A percentile compares a stretch with the other conserved stretches of the same genome.
Evolutionary conservation across 2,329 filamentous ascomycete genomes (phyloP).

Genomic region (Aspergillus sp.): DNA sequence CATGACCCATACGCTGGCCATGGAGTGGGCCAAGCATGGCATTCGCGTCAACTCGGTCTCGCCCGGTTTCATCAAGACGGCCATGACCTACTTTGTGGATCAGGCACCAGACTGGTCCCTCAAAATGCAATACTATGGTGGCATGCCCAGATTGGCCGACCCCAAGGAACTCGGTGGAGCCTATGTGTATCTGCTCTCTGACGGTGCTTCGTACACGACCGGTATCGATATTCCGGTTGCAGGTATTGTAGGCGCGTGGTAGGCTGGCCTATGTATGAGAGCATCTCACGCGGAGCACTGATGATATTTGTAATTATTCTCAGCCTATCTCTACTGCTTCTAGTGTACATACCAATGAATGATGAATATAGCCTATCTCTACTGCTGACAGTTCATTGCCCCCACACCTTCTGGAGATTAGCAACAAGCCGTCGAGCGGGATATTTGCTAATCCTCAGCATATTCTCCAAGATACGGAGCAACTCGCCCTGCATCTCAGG

Average conservation of each 20-base stretch:
- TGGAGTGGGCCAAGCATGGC: slow-evolving; percentile 43
- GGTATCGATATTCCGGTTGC: not conserved
- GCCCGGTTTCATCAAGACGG: slow-evolving; percentile 36
- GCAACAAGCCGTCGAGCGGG: slow-evolving; percentile 7
- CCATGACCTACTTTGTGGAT: slow-evolving; percentile 9
- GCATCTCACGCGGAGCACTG: too few relatives aligned
- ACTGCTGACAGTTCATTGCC: slow-evolving; percentile 20
- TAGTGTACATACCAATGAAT: not conserved
- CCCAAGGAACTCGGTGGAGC: not conserved
- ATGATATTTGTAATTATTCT: not conserved
- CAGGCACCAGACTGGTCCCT: not conserved
- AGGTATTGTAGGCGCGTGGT: not conserved
- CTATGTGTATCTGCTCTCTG: not conserved
- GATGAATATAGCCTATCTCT: not conserved
- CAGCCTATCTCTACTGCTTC: not conserved
- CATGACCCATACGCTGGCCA: slow-evolving; percentile 30
- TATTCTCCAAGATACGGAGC: slow-evolving; percentile 6
- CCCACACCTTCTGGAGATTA: slow-evolving; percentile 6
- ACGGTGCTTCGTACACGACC: not conserved
- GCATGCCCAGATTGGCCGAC: not conserved
- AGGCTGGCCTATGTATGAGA: not conserved
- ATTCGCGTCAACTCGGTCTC: slow-evolving; percentile 38
- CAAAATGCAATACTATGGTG: not conserved
- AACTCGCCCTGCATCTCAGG: slow-evolving; percentile 7
- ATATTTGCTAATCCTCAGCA: slow-evolving; percentile 12